phyloP scores from a whole-genome alignment of 2,329 filamentous ascomycete species.

The Penicillium hordei region DNA sequence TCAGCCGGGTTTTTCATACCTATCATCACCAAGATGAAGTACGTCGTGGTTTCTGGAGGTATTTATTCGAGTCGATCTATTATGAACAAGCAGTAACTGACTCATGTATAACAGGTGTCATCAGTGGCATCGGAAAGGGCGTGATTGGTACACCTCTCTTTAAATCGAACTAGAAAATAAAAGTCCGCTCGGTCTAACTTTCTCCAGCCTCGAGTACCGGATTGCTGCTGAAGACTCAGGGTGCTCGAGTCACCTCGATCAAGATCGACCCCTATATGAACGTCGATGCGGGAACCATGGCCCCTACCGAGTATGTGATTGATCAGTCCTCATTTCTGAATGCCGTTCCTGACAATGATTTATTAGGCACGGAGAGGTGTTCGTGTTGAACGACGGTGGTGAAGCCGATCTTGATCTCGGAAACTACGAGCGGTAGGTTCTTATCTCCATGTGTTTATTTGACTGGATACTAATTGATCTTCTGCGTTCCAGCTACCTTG shows the following conservation, averaged over 20 bases:
- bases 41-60: constrained; percentile 78
- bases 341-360: not conserved
- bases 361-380: constrained; percentile 77
- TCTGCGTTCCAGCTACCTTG: constrained; percentile 58
- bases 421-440: constrained; percentile 63
- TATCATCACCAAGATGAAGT: constrained; percentile 63
- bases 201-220: constrained; percentile 44
- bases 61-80: constrained; percentile 12
- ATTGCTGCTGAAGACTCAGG: constrained; percentile 31
- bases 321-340: not conserved
- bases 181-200: constrained; percentile 5
- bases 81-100: not conserved
- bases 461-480: not conserved
- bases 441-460: not conserved
- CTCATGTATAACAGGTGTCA: constrained; percentile 38
- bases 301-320: constrained; percentile 20
- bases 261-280: constrained; percentile 67
- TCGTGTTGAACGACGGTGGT: constrained; percentile 79
- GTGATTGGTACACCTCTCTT: constrained; percentile 52
- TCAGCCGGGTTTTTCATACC: not conserved
- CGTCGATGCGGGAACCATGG: constrained; percentile 70
- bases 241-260: constrained; percentile 29
- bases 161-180: not conserved
- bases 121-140: constrained; percentile 57
- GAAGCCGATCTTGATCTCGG: constrained; percentile 73